Evolutionary conservation across 441 rosid species (phyloP), one percentile per base, ranked within the genome.

Genomic region (Euphorbia celastroides): DNA sequence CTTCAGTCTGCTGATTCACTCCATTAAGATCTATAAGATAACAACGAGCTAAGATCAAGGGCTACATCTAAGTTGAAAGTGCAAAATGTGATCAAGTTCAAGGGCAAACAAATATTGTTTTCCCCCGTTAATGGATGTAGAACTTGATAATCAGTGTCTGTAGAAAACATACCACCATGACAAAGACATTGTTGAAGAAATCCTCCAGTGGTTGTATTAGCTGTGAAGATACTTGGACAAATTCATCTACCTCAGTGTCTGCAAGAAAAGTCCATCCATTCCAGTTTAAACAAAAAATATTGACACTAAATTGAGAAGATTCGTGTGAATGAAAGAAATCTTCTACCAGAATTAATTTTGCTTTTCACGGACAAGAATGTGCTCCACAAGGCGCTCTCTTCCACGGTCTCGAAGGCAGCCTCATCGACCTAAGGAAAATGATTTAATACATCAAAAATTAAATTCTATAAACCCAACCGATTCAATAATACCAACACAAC

Each of bases 101-200:
- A 46, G n/a, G 51, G 51, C 51, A n/a, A n/a, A n/a, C 51, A 46
- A 46, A 46, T 46, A 17, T 46, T 46, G 1, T 46, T 16, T 20
- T 46, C 8, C 51, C 59, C 60, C 5, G 12, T 26, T 30, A 25
- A 22, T 3, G 50, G 12, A 27, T 59, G 26, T 26, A 56, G 8
- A 50, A 57, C 34, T 27, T 22, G 9, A 7, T 50, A 51, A 52
- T 55, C 50, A 72, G 27, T 41, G 27, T 54, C 38, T 10, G 17
- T 19, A 77, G 71, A 67, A 26, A 72, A 81, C 99, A 58, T 82
- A 91, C 99, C 99, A 93, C 99, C 97, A 90, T 93, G 70, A 93
- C 96, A 27, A 93, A 93, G 64, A 91, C 97, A 71, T 86, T 71
- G 72, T 91, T 79, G 80, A 93, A 91, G 79, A 93, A 93, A 70